Conservation (phyloP, 805 yeast species). For the Pichia californica region DNA sequence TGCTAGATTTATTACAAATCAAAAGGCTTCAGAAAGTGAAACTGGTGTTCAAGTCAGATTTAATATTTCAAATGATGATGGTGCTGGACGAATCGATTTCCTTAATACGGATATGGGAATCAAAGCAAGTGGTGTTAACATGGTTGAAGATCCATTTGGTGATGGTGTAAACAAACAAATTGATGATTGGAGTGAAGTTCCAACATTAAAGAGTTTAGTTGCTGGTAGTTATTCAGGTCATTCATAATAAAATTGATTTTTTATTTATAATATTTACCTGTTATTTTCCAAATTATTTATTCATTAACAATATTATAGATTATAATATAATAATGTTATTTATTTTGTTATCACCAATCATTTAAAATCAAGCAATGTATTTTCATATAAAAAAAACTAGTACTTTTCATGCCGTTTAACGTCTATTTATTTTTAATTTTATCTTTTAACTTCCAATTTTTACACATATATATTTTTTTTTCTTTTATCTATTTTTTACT, state of each 20-base stretch:
- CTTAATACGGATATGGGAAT: conserved; percentile 34
- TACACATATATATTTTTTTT: too few species aligned
- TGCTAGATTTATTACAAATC: conserved; percentile 79
- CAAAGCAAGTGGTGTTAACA: conserved; percentile 20
- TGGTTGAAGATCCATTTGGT: conserved; percentile 31
- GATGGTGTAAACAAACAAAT: conserved; percentile 16
- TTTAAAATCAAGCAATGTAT: too few species aligned
- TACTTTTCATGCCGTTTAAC: too few species aligned
- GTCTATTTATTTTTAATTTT: too few species aligned
- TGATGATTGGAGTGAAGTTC: conserved; percentile 31
- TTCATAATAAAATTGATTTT: conserved; percentile 1
- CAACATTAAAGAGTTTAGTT: conserved; percentile 40
- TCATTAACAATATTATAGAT: too few species aligned
- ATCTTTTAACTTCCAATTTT: too few species aligned
- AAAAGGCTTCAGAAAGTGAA: conserved; percentile 62
- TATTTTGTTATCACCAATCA: too few species aligned
- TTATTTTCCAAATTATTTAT: background rate
- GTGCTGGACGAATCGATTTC: conserved; percentile 39
- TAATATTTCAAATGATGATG: conserved; percentile 36
- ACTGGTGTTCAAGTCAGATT: conserved; percentile 71
- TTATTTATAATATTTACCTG: background rate
- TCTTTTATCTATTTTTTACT: too few species aligned
- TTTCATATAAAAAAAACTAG: too few species aligned
- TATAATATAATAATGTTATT: too few species aligned
- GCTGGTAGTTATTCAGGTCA: conserved; percentile 46